A percentile compares a stretch with the other conserved stretches of the same genome.
Evolutionary conservation across 768 basidiomycete genomes (phyloP).

Genomic region (Rhodocollybia butyracea): DNA sequence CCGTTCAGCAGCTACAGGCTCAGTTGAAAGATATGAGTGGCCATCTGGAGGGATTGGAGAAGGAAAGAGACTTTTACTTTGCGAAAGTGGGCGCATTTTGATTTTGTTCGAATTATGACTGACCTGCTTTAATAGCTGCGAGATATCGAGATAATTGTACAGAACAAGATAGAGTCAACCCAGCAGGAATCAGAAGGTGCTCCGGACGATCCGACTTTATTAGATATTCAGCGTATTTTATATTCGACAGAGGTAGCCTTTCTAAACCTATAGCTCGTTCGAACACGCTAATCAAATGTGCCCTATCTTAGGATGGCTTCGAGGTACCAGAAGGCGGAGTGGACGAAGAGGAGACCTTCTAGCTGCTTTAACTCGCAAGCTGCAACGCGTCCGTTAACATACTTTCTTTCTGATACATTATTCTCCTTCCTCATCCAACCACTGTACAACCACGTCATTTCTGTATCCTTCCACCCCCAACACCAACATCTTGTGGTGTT

Average conservation of each 20-base stretch:
- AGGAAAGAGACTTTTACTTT: slow-evolving; percentile 98
- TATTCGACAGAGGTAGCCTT: slow-evolving; percentile 87
- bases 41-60: slow-evolving; percentile 89
- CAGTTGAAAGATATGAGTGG: slow-evolving; percentile 81
- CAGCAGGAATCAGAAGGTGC: slow-evolving; percentile 61
- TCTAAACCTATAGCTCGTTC: slow-evolving; percentile 8
- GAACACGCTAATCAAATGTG: background rate
- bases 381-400: too few relatives aligned
- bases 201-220: slow-evolving; percentile 58
- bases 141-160: slow-evolving; percentile 93
- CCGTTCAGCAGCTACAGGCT: slow-evolving; percentile 61
- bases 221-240: slow-evolving; percentile 86
- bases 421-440: too few relatives aligned
- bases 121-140: slow-evolving; percentile 59
- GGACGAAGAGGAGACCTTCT: slow-evolving; percentile 12
- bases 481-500: too few relatives aligned
- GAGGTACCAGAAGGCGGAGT: slow-evolving; percentile 71
- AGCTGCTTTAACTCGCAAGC: background rate
- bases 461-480: too few relatives aligned
- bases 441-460: too few relatives aligned
- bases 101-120: slow-evolving; percentile 7
- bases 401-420: background rate
- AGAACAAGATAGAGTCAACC: slow-evolving; percentile 70
- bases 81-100: slow-evolving; percentile 65
- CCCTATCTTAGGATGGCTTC: slow-evolving; percentile 72